Evolutionary conservation across 768 basidiomycete species (phyloP), one percentile per base, ranked within the genome.

Genomic region (Podaxis sp.): DNA sequence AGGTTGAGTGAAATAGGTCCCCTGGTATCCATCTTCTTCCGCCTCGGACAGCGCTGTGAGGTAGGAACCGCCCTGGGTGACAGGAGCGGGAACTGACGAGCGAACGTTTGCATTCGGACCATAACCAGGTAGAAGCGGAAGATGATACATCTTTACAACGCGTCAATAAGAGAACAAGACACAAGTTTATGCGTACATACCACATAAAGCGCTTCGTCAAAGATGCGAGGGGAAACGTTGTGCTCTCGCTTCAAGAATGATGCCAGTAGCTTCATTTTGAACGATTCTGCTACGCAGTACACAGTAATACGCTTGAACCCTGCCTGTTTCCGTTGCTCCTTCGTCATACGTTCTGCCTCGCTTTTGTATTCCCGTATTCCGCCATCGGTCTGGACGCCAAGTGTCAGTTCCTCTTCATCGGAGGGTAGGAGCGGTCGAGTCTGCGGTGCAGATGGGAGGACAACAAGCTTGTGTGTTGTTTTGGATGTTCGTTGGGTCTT

Each of bases 231-330:
- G 10, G 77, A 81, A 11, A 96, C 95, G 59, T 95, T 96, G 72
- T 98, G 96, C 71, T 98, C 96, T 56, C 96, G 80, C 75, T 96
- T 96, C 71, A 97, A 71, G 70, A 95, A 96, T 2, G 88, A 87
- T 11, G 89, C 87, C 22, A 97, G 76, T 0, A 91, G 76, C 73
- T 93, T 95, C 84, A 92, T 89, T 71, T 87, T 87, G 73, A 96
- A 88, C 6, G 84, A 84, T 67, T 96, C 94, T 6, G 92, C 91
- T 5, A 95, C 81, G 66, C 90, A 96, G 73, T 96, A 98, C 2
- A 93, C 94, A 0, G 95, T 95, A 58, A 96, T 83, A 33, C 95
- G 82, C 63, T 86, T 88, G 73, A 86, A 89, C 1, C 92, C 91
- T 11, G 89, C 90, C 63, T 87, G 83, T 69, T 95, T 85, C 59